Conservation (phyloP, 805 yeast genomes). For the Lipomyces sp. region DNA sequence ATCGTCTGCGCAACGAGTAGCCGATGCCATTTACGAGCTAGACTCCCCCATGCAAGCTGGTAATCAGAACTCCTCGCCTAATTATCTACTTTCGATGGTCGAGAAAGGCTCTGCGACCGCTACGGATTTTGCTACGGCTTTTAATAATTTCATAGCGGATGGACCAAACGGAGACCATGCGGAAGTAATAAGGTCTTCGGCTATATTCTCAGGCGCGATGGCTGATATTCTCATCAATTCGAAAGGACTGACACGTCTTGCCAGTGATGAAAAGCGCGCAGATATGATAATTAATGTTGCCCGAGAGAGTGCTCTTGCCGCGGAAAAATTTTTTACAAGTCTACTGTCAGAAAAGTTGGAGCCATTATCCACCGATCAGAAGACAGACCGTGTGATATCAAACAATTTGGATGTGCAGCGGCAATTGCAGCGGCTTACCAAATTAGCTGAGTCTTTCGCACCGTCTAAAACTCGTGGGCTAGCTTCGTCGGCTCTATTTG, state of each 20-base stretch:
- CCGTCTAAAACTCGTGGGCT: slow-evolving; percentile 47
- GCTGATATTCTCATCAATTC: slow-evolving; percentile 67
- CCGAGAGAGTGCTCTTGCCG: slow-evolving; percentile 61
- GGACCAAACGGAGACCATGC: slow-evolving; percentile 69
- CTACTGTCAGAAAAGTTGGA: slow-evolving; percentile 59
- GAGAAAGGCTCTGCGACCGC: slow-evolving; percentile 74
- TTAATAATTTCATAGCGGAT: slow-evolving; percentile 75
- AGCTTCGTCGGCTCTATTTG: slow-evolving; percentile 40
- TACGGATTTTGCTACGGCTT: slow-evolving; percentile 78
- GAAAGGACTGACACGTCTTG: slow-evolving; percentile 68
- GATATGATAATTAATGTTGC: slow-evolving; percentile 57
- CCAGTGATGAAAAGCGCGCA: slow-evolving; percentile 57
- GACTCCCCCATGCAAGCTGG: slow-evolving; percentile 84
- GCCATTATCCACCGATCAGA: slow-evolving; percentile 62
- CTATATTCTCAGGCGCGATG: slow-evolving; percentile 64
- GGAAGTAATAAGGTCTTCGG: slow-evolving; percentile 63
- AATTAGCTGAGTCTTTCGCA: slow-evolving; percentile 61
- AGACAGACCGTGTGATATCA: slow-evolving; percentile 75
- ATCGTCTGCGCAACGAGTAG: slow-evolving; percentile 72
- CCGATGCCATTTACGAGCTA: slow-evolving; percentile 69
- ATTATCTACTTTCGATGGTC: slow-evolving; percentile 65
- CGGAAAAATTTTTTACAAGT: slow-evolving; percentile 65
- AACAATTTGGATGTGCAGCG: slow-evolving; percentile 78
- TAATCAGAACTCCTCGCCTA: slow-evolving; percentile 74
- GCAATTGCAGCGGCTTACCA: slow-evolving; percentile 61